Evolutionary conservation across 176 grass and related monocot genomes (phyloP).

Genomic region (Aegilops umbellulata): DNA sequence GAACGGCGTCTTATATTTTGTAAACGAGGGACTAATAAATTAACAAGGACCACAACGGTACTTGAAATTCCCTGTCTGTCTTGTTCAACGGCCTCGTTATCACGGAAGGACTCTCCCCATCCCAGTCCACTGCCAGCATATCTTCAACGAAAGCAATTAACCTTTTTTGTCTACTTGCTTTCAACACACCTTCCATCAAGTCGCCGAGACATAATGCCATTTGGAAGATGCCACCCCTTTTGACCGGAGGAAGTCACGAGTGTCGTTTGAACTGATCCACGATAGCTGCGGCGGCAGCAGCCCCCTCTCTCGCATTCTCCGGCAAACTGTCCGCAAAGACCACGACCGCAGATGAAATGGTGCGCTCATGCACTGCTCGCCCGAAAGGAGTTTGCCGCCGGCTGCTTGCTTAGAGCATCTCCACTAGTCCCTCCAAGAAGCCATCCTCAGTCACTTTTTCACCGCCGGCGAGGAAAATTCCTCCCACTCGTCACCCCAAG

Average conservation of each 20-base stretch:
- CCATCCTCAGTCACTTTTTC: too few relatives aligned
- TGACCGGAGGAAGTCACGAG: constrained; percentile 25
- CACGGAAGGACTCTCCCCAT: neutral
- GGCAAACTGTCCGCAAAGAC: constrained; percentile 5
- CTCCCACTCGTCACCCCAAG: too few relatives aligned
- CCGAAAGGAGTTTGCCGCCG: neutral
- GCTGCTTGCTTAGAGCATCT: constrained; percentile 1
- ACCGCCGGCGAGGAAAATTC: too few relatives aligned
- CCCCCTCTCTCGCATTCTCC: neutral
- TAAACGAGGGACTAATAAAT: too few relatives aligned
- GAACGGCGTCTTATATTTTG: too few relatives aligned
- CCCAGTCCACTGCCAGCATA: neutral
- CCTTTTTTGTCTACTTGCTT: neutral
- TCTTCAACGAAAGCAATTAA: neutral
- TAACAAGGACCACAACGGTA: neutral
- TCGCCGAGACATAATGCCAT: constrained; percentile 14
- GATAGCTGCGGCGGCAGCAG: neutral
- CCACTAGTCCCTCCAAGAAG: too few relatives aligned
- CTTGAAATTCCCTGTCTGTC: neutral
- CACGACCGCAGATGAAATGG: neutral
- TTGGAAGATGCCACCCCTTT: constrained; percentile 17
- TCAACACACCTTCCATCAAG: neutral
- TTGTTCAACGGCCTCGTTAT: neutral
- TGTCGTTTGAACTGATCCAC: constrained; percentile 42
- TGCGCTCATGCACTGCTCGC: neutral